Conservation (phyloP, 495 filamentous ascomycete genomes). For the Arthonia radiata region DNA sequence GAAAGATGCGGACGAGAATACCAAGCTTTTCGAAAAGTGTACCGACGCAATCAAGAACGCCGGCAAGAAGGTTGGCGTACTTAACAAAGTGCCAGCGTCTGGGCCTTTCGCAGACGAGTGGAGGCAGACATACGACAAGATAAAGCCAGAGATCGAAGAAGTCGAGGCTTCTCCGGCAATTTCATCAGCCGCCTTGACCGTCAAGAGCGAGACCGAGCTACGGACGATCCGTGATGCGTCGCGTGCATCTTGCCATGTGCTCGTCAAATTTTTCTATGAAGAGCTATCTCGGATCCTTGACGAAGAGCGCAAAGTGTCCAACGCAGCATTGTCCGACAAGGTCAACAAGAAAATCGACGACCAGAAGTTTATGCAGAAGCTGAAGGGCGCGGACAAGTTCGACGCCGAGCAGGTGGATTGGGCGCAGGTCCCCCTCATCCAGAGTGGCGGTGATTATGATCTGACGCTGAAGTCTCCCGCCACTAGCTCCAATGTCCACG, state of each 20-base stretch:
- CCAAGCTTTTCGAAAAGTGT: slow-evolving; percentile 62
- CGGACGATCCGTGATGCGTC: slow-evolving; percentile 83
- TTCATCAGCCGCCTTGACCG: slow-evolving; percentile 60
- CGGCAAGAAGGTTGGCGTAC: slow-evolving; percentile 70
- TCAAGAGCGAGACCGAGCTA: slow-evolving; percentile 89
- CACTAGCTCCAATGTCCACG: slow-evolving; percentile 43
- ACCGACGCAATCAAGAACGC: slow-evolving; percentile 62
- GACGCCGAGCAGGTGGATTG: slow-evolving; percentile 85
- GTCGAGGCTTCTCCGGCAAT: slow-evolving; percentile 66
- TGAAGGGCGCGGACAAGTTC: slow-evolving; percentile 59
- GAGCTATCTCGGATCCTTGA: slow-evolving; percentile 92
- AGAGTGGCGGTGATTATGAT: slow-evolving; percentile 90
- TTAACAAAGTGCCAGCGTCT: slow-evolving; percentile 57
- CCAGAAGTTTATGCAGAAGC: slow-evolving; percentile 67
- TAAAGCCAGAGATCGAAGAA: slow-evolving; percentile 66
- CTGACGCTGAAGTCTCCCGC: slow-evolving; percentile 49
- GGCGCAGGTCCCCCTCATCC: slow-evolving; percentile 72
- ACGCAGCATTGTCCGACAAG: slow-evolving; percentile 57
- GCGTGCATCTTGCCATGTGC: slow-evolving; percentile 69
- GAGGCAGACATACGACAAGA: slow-evolving; percentile 53
- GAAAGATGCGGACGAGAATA: slow-evolving; percentile 74
- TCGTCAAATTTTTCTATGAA: slow-evolving; percentile 87
- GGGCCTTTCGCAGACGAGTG: slow-evolving; percentile 92
- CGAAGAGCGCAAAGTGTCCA: slow-evolving; percentile 85
- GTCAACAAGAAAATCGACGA: slow-evolving; percentile 82